phyloP scores from a whole-genome alignment of 208 protist species.

The Herpetomonas samuelpessoai region DNA sequence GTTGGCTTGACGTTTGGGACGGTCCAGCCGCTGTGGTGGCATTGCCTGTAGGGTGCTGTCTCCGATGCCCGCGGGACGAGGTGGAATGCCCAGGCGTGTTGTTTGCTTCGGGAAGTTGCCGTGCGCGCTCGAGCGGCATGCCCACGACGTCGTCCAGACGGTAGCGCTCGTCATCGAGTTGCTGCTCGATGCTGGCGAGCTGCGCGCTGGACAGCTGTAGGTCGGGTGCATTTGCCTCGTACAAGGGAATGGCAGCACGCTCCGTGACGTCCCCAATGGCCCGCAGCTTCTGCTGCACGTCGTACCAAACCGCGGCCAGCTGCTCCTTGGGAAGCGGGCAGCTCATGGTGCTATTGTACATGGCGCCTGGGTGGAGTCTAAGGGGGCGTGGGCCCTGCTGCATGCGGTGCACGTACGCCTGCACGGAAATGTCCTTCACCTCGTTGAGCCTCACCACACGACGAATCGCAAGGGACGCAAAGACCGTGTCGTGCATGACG shows the following conservation, averaged over 20 bases:
- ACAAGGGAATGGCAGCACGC: slow-evolving; percentile 54
- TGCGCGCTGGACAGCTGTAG: slow-evolving; percentile 34
- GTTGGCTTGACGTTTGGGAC: no score
- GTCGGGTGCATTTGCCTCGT: slow-evolving; percentile 37
- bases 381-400: slow-evolving; percentile 6
- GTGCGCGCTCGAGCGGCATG: slow-evolving; percentile 41
- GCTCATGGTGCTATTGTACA: slow-evolving; percentile 26
- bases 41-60: no score
- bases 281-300: slow-evolving; percentile 35
- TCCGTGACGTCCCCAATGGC: slow-evolving; percentile 27
- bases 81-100: no score
- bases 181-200: slow-evolving; percentile 26
- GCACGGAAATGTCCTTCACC: slow-evolving; percentile 19
- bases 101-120: slow-evolving; percentile 13
- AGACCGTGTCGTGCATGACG: slow-evolving; percentile 48
- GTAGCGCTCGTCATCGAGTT: slow-evolving; percentile 35
- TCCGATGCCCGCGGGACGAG: no score
- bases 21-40: no score
- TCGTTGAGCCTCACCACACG: slow-evolving; percentile 37
- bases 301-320: slow-evolving; percentile 47
- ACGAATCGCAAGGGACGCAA: slow-evolving; percentile 29
- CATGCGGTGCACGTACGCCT: slow-evolving; percentile 19
- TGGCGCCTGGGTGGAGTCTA: slow-evolving; percentile 8
- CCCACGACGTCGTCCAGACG: slow-evolving; percentile 52
- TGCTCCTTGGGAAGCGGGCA: slow-evolving; percentile 53